These are phyloP conservation scores for Ambrosia artemisiifolia DNA, from an alignment of 129 eudicot species.

Conservation along the genomic window DNA sequence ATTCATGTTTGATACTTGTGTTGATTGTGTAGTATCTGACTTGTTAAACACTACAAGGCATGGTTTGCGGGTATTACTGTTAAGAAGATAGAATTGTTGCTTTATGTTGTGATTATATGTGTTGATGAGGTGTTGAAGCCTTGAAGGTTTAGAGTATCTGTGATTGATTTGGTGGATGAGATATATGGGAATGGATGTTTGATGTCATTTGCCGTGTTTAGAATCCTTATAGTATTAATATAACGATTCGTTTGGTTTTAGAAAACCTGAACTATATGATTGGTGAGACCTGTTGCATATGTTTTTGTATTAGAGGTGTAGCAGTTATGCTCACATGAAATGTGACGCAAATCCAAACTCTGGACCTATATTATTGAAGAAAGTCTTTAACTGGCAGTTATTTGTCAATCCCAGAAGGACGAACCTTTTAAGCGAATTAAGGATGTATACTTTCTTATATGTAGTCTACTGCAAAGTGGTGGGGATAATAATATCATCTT, in stretches of 20 bases:
- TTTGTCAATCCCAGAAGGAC: conserved; percentile 4
- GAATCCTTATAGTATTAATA: not conserved
- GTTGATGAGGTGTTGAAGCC: not conserved
- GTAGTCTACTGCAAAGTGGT: not conserved
- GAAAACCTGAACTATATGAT: not conserved
- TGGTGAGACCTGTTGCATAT: not conserved
- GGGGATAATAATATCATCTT: not conserved
- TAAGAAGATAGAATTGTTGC: not conserved
- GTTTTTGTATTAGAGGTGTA: not conserved
- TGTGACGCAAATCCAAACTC: not conserved
- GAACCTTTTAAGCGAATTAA: not conserved
- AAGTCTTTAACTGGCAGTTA: not conserved
- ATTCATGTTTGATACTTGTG: too few species aligned
- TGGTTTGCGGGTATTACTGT: too few species aligned
- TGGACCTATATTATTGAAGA: not conserved
- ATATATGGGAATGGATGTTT: not conserved
- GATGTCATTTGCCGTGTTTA: not conserved
- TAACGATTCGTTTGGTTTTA: not conserved
- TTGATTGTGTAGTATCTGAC: too few species aligned
- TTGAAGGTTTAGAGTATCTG: too few species aligned
- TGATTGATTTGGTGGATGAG: not conserved
- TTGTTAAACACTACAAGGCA: too few species aligned
- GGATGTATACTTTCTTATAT: not conserved
- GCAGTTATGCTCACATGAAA: not conserved
- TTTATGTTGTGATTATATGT: not conserved